Evolutionary conservation across 2,329 filamentous ascomycete species (phyloP).

Genomic region (Fusarium verticillioides): DNA sequence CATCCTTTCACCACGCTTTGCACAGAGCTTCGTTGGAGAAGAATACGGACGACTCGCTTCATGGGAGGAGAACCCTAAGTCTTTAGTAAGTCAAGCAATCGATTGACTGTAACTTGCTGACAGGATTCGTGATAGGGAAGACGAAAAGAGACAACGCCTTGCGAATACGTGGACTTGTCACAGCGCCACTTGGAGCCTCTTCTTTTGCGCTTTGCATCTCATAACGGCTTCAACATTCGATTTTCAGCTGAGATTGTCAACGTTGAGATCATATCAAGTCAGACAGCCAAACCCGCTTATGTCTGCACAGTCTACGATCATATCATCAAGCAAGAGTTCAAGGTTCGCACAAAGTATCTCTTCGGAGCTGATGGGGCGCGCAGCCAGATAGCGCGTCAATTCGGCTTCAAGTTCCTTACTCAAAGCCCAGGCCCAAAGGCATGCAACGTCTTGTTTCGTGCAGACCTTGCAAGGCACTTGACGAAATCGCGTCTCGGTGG

Average conservation of each 20-base stretch:
- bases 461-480: neutral
- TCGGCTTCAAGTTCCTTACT: neutral
- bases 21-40: neutral
- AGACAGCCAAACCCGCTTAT: accelerated
- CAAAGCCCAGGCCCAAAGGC: neutral
- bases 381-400: neutral
- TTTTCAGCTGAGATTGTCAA: neutral
- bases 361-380: neutral
- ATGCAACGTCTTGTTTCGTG: neutral
- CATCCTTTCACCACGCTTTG: neutral
- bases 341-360: neutral
- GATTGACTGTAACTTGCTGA: accelerated
- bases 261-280: accelerated
- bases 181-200: neutral
- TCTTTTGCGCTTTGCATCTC: neutral
- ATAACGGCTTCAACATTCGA: neutral
- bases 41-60: neutral
- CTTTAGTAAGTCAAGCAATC: accelerated
- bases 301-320: neutral
- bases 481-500: accelerated
- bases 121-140: accelerated
- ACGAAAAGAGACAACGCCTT: neutral
- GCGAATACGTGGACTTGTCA: neutral
- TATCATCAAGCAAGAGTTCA: neutral
- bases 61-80: neutral